Base-by-base conservation (phyloP, 2,329 filamentous ascomycete genomes). In the Diplodia sapinea region DNA sequence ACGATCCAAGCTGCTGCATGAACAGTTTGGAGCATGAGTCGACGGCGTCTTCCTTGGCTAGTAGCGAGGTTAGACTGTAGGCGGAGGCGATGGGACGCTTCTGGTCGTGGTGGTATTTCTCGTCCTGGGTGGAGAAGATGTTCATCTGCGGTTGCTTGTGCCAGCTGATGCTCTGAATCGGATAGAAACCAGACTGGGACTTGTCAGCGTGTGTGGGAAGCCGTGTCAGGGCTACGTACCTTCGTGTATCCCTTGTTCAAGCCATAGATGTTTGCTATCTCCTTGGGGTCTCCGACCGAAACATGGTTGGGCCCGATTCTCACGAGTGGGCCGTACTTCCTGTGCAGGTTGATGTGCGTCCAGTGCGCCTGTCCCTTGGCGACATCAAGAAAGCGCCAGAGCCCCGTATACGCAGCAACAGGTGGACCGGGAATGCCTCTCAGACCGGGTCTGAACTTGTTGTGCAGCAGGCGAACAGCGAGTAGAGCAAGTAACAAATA, bases 221-320 rank as follows among this genome's bases (percentile, higher is more conserved):
- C 4, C 38, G 15, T 23, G 12, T 8, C 6, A n/a, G 12, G 38
- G 20, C 13, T 40, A 29, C 31, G 3, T 31, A 70, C 68, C 73
- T 81, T 81, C 43, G 79, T 66, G 67, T 79, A 80, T 1, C 79
- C 79, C 52, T 76, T 81, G 15, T 78, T 77, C 59, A 80, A 76
- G 40, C 91, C 91, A 71, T 94, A 94, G 63, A 95, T 86, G 61
- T 82, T 78, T 36, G 84, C 82, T 65, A 95, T 92, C 3, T 90
- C 91, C 12, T 82, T 83, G 43, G 90, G 89, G 74, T 94, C 91
- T 65, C 89, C 90, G 64, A 96, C 82, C 63, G 89, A 92, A 71
- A 95, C 84, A 72, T 95, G 92, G 72, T 92, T 88, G 0, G 93
- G 93, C 73, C 92, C 89, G 71, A 96, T 90, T 26, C 93, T 86